A percentile compares a stretch with the other conserved stretches of the same genome.
phyloP scores from a whole-genome alignment of 371 early-diverging fungal genomes.

The Rhizopus arrhizus region DNA sequence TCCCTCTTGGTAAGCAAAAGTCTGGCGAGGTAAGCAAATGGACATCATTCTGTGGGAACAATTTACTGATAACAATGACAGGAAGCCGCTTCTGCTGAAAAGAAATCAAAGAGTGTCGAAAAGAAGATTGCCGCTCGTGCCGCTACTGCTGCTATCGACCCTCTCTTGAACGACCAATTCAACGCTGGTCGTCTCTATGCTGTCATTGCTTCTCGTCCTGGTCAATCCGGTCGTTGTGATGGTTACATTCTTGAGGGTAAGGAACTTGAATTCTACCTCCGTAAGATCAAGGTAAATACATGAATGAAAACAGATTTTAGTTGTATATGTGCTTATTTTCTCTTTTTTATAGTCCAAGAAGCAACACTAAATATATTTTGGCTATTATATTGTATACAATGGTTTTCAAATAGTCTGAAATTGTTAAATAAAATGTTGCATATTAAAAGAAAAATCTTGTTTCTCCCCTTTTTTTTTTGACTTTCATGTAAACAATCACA shows the following conservation, averaged over 20 bases:
- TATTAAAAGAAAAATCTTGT: conserved; percentile 2
- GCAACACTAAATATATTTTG: conserved; percentile 25
- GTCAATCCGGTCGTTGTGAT: conserved; percentile 97
- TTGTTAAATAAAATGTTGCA: conserved; percentile 4
- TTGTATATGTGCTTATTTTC: neutral
- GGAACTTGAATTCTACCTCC: conserved; percentile 94
- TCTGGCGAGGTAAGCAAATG: conserved; percentile 50
- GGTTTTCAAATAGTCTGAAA: neutral
- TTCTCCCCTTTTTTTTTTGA: neutral
- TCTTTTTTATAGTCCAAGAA: conserved; percentile 30
- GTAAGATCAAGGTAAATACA: conserved; percentile 77
- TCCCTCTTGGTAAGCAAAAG: conserved; percentile 87
- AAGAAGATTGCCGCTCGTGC: conserved; percentile 87
- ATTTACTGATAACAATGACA: conserved; percentile 38
- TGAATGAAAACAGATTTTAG: neutral
- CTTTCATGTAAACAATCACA: neutral
- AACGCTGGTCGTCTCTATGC: conserved; percentile 94
- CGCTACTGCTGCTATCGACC: conserved; percentile 81
- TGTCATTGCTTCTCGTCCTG: conserved; percentile 95
- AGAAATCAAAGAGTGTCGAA: conserved; percentile 87
- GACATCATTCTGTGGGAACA: neutral
- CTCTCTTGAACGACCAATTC: conserved; percentile 90
- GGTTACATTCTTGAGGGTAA: conserved; percentile 99
- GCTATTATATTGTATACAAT: neutral
- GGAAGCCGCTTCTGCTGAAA: conserved; percentile 68